Conservation (phyloP, 192 early-diverging fungal genomes). For the Mortierella alpina region DNA sequence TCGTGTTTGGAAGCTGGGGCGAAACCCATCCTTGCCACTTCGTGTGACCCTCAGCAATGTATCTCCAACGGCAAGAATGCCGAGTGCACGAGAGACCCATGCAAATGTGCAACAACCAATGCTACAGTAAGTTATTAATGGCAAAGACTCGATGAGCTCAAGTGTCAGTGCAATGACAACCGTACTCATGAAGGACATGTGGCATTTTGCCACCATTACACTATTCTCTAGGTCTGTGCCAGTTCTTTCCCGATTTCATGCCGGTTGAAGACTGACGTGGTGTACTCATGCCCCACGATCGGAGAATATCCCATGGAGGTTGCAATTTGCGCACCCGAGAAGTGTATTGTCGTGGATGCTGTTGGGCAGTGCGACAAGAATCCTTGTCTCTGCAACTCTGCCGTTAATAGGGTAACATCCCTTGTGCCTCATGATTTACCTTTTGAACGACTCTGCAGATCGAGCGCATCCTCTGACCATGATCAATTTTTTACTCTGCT, state of each 20-base stretch:
- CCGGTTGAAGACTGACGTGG: not conserved
- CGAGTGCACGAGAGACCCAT: conserved; percentile 1
- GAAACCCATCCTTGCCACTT: not conserved
- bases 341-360: not conserved
- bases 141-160: too few species aligned
- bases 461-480: not conserved
- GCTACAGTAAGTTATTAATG: not conserved
- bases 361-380: conserved; percentile 2
- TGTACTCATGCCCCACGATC: not conserved
- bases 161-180: too few species aligned
- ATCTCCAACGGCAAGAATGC: not conserved
- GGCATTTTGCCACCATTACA: not conserved
- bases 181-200: not conserved
- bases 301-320: not conserved
- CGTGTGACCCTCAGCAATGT: conserved; percentile 1
- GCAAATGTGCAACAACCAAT: not conserved
- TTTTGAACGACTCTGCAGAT: too few species aligned
- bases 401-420: not conserved
- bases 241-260: not conserved
- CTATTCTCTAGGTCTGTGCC: not conserved
- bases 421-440: too few species aligned
- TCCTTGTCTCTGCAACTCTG: not conserved
- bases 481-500: not conserved
- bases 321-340: conserved; percentile 1
- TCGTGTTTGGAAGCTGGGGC: not conserved